These are phyloP conservation scores for Ogataea zsoltii DNA, from an alignment of 805 yeast species.

Conservation along the genomic window DNA sequence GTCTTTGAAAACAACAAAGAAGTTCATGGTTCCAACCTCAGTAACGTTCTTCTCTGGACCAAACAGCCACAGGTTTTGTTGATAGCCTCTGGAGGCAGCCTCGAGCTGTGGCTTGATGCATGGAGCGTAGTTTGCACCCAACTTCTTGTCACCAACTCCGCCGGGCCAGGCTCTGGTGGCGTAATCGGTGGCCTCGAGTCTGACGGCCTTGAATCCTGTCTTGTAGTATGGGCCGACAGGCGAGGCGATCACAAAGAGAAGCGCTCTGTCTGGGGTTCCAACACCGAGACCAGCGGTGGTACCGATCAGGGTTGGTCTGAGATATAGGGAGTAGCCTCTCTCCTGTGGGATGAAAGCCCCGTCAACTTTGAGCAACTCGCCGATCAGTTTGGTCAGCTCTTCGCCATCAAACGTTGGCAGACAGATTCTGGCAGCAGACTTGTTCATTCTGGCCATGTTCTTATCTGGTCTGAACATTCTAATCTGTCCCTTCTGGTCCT, in stretches of 20 bases:
- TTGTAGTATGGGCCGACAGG: slow-evolving; percentile 97
- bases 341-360: slow-evolving; percentile 78
- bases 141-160: slow-evolving; percentile 93
- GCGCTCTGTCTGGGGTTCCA: slow-evolving; percentile 75
- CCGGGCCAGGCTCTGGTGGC: slow-evolving; percentile 99
- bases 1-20: slow-evolving; percentile 80
- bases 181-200: slow-evolving; percentile 90
- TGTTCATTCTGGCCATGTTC: slow-evolving; percentile 90
- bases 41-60: slow-evolving; percentile 87
- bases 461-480: slow-evolving; percentile 88
- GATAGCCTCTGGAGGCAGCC: slow-evolving; percentile 90
- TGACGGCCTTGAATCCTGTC: slow-evolving; percentile 94
- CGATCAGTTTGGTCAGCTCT: slow-evolving; percentile 73
- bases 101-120: slow-evolving; percentile 86
- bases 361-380: slow-evolving; percentile 74
- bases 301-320: slow-evolving; percentile 95
- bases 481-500: slow-evolving; percentile 59
- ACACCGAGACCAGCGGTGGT: slow-evolving; percentile 90
- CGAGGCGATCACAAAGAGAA: slow-evolving; percentile 83
- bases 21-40: slow-evolving; percentile 98
- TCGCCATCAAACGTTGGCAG: slow-evolving; percentile 83
- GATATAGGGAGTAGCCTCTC: slow-evolving; percentile 85
- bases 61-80: slow-evolving; percentile 95
- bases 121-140: slow-evolving; percentile 98
- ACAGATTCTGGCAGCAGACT: slow-evolving; percentile 84